These are phyloP conservation scores for Dalbergia cultrata DNA, from an alignment of 306 rosid genomes.

Conservation along the genomic window DNA sequence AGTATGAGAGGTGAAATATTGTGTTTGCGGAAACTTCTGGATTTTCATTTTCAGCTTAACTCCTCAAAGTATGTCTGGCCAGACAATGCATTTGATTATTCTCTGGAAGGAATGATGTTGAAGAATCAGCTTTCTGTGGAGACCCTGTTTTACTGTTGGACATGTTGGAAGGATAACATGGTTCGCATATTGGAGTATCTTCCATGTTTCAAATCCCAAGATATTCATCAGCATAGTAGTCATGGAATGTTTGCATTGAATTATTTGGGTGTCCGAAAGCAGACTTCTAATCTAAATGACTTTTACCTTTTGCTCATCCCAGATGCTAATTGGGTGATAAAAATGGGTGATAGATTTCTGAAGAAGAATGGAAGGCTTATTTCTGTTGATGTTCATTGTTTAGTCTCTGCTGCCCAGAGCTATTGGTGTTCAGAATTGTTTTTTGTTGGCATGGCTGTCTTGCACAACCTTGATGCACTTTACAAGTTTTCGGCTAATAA, in stretches of 20 bases:
- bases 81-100: constrained; percentile 47
- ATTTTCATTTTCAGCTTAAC: constrained; percentile 58
- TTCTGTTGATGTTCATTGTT: constrained; percentile 45
- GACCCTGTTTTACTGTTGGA: constrained; percentile 73
- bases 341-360: constrained; percentile 44
- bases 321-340: constrained; percentile 68
- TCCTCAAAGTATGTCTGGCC: constrained; percentile 55
- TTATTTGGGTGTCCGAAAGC: constrained; percentile 67
- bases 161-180: constrained; percentile 68
- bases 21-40: constrained; percentile 67
- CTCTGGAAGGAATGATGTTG: constrained; percentile 42
- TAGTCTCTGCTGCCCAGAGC: constrained; percentile 52
- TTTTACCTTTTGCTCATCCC: constrained; percentile 58
- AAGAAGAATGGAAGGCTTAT: constrained; percentile 54
- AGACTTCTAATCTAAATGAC: constrained; percentile 28
- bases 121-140: constrained; percentile 58
- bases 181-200: constrained; percentile 51
- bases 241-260: constrained; percentile 61
- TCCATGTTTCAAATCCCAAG: constrained; percentile 48
- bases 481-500: constrained; percentile 40
- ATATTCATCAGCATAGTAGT: constrained; percentile 32
- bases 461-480: constrained; percentile 57
- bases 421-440: constrained; percentile 69
- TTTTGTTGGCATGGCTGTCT: constrained; percentile 61
- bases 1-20: constrained; percentile 65